Conservation (phyloP, 192 early-diverging fungal genomes). For the Rhizophlyctis rosea region DNA sequence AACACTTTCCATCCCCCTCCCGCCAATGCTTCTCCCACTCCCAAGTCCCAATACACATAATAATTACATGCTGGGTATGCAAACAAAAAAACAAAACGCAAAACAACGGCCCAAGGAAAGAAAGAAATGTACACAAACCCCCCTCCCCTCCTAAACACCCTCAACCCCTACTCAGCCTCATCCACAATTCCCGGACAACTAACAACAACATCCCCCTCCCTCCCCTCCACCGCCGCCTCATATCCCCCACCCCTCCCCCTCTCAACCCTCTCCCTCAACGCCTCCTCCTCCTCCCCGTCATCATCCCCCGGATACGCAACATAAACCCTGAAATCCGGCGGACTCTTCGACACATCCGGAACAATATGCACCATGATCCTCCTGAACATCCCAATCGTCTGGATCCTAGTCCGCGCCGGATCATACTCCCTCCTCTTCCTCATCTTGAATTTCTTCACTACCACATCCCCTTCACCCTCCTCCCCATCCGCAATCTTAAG, state of each 20-base stretch:
- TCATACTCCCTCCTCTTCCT: constrained; percentile 20
- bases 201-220: constrained; percentile 1
- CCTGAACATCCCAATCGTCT: constrained; percentile 44
- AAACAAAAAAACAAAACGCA: too few relatives aligned
- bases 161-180: too few relatives aligned
- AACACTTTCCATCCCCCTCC: too few relatives aligned
- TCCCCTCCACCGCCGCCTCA: neutral
- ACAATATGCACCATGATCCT: constrained; percentile 37
- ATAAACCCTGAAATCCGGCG: constrained; percentile 42
- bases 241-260: neutral
- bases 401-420: constrained; percentile 13
- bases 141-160: too few relatives aligned
- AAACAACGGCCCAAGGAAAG: too few relatives aligned
- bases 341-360: constrained; percentile 31
- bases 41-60: too few relatives aligned
- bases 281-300: constrained; percentile 8
- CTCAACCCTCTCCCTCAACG: neutral
- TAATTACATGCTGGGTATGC: too few relatives aligned
- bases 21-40: too few relatives aligned
- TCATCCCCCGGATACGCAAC: constrained; percentile 24
- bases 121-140: too few relatives aligned
- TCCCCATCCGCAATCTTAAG: neutral
- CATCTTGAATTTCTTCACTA: neutral
- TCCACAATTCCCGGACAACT: constrained; percentile 35
- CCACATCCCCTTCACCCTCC: neutral